phyloP scores from a whole-genome alignment of 345 rosid genomes.

The Populus ilicifolia region DNA sequence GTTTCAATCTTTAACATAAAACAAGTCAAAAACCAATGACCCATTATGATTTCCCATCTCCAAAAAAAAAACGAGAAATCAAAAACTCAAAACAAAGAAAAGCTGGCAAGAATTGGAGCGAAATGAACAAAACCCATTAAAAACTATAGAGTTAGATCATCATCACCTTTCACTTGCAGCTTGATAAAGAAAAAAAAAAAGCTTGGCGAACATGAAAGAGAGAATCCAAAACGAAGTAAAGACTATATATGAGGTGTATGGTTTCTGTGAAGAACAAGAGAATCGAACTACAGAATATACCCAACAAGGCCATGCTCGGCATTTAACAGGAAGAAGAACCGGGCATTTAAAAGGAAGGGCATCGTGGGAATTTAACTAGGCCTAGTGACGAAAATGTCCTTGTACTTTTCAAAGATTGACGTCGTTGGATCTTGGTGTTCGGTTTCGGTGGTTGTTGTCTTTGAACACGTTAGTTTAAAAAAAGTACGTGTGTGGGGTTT shows the following conservation, averaged over 20 bases:
- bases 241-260: not conserved
- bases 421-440: not conserved
- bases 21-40: not conserved
- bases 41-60: not conserved
- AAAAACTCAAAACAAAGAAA: not conserved
- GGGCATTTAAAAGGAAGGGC: constrained; percentile 18
- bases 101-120: not conserved
- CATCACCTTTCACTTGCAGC: constrained; percentile 9
- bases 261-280: constrained; percentile 18
- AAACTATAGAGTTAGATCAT: constrained; percentile 12
- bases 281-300: constrained; percentile 52
- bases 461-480: constrained; percentile 7
- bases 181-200: not conserved
- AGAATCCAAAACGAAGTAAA: not conserved
- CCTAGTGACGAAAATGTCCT: constrained; percentile 23
- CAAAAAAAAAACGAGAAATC: not conserved
- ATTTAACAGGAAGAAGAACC: not conserved
- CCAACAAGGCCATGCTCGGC: constrained; percentile 16
- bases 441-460: not conserved
- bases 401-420: not conserved
- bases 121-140: constrained; percentile 4
- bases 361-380: constrained; percentile 3
- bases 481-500: not conserved
- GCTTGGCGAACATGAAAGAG: not conserved
- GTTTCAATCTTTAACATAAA: constrained; percentile 1